Evolutionary conservation across 2,329 filamentous ascomycete genomes (phyloP).

Genomic region (Colletotrichum sp.): DNA sequence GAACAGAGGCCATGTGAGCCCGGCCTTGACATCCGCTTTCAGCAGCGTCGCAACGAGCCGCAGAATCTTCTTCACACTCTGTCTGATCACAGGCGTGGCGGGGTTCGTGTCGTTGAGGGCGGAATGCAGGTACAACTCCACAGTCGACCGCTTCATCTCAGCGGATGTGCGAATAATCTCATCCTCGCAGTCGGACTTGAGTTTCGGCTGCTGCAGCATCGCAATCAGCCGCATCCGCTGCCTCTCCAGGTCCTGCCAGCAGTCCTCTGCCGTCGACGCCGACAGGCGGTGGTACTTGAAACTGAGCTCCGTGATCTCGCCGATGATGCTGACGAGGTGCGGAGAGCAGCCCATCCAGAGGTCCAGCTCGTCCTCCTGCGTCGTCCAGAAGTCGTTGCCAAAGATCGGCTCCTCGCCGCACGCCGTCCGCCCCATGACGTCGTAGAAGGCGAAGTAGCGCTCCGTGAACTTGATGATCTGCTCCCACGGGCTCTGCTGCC

Average conservation of each 20-base stretch:
- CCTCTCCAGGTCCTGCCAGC: conserved; percentile 8
- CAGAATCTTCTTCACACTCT: conserved; percentile 36
- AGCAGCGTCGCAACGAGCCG: conserved; percentile 36
- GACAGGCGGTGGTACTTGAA: conserved; percentile 30
- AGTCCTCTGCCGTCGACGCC: conserved; percentile 1
- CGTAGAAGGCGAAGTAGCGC: conserved; percentile 49
- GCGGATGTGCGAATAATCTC: conserved; percentile 36
- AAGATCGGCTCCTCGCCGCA: conserved; percentile 47
- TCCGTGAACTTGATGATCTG: conserved; percentile 31
- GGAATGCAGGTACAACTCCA: conserved; percentile 45
- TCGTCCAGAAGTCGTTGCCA: conserved; percentile 45
- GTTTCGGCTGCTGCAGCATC: background rate
- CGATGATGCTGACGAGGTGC: conserved; percentile 43
- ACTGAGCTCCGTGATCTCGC: conserved; percentile 44
- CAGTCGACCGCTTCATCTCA: conserved; percentile 45
- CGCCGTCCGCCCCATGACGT: conserved; percentile 49
- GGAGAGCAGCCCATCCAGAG: conserved; percentile 50
- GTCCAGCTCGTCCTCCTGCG: conserved; percentile 38
- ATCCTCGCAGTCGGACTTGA: conserved; percentile 27
- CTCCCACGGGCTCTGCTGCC: conserved; percentile 22
- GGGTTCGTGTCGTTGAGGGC: conserved; percentile 43
- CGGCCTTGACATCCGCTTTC: conserved; percentile 32
- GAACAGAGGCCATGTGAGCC: conserved; percentile 45
- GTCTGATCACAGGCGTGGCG: conserved; percentile 28
- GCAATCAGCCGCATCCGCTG: conserved; percentile 2